Evolutionary conservation across 2,329 filamentous ascomycete genomes (phyloP).

Genomic region (Pseudodiploospora longispora): DNA sequence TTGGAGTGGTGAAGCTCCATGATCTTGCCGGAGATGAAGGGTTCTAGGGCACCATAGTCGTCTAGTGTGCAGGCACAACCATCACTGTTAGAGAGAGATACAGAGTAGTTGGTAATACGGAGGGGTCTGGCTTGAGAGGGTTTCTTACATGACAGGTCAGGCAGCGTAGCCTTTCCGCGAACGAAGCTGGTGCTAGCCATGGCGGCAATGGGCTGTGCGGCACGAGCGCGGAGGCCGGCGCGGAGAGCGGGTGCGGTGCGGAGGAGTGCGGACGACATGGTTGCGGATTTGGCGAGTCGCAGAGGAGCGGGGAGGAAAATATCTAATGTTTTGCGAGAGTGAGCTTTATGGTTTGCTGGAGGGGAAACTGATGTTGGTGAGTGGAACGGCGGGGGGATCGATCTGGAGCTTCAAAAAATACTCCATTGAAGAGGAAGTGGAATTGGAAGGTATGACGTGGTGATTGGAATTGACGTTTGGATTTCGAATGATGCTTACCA

Average conservation of each 20-base stretch:
- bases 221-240: conserved; percentile 61
- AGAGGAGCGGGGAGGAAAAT: not conserved
- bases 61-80: conserved; percentile 43
- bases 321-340: no score
- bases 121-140: not conserved
- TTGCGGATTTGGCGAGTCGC: conserved; percentile 14
- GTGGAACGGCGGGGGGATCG: no score
- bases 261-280: conserved; percentile 71
- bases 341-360: no score
- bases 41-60: conserved; percentile 93
- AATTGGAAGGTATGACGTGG: no score
- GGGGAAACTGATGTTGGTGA: no score
- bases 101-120: not conserved
- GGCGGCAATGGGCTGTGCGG: conserved; percentile 53
- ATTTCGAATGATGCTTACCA: no score
- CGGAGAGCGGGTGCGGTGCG: conserved; percentile 60
- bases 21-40: conserved; percentile 75
- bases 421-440: no score
- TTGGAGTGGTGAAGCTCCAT: conserved; percentile 95
- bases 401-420: no score
- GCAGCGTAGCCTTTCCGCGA: conserved; percentile 85
- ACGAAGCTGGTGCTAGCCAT: conserved; percentile 69
- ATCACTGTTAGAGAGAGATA: conserved; percentile 1
- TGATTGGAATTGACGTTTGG: no score
- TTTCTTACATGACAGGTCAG: conserved; percentile 61